Base-by-base conservation (phyloP, 805 yeast species). In the Cephaloascus albidus region DNA sequence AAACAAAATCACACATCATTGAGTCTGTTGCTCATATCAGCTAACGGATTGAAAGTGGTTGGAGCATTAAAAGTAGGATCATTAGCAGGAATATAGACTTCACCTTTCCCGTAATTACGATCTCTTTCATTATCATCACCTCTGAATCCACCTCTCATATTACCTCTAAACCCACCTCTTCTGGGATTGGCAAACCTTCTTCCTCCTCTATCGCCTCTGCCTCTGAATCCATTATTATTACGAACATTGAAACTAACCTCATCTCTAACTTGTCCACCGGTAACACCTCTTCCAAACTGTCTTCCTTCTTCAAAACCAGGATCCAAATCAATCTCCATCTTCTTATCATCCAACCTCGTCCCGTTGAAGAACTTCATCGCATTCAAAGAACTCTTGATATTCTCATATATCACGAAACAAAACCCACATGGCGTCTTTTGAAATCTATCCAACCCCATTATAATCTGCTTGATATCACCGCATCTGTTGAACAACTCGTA, bases 231-330 rank as follows among this genome's bases (percentile, higher is more conserved):
- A 18, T 39, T 36, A n/a, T 34, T 17, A 30, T 19, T 18, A 12
- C 39, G 18, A 23, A n/a, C 17, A 38, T 38, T 38, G 10, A 41
- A 41, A n/a, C 53, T 46, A 6, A 51, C 51, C 55, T 86, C 95
- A 52, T 83, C 89, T 38, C 82, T 65, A 1, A 81, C 88, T 57
- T 93, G 98, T 2, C 97, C 97, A 41, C 98, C 98, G 44, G 76
- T 79, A 14, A 74, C 71, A 36, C 97, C 97, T 52, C 98, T 73
- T 17, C 98, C 98, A 54, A 80, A 93, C 55, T 93, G 97, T 47
- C 98, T 71, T 1, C 98, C 98, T 50, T 90, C 97, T 45, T 74
- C 78, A 56, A 90, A 93, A 0, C 98, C 98, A 0, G 97, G 96
- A 54, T 93, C 98, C 50, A 94, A 68, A 61, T 93, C 98, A 37